These are phyloP conservation scores for Davidsoniella neocaledoniae DNA, from an alignment of 2,329 filamentous ascomycete species.

Conservation along the genomic window DNA sequence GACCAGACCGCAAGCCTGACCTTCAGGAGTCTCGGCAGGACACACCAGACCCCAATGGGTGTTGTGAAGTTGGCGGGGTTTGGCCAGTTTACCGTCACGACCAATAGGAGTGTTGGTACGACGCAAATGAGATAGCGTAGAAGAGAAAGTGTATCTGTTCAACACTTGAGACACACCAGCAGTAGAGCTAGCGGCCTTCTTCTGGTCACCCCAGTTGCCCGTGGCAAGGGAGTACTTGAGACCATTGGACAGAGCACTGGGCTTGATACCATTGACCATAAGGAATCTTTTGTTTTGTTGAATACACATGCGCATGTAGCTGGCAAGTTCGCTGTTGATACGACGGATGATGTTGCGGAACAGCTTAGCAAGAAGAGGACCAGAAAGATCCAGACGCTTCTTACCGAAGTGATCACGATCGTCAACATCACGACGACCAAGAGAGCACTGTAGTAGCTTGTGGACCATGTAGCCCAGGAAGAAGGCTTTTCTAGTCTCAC, in stretches of 20 bases:
- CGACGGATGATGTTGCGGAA: constrained; percentile 86
- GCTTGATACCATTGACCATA: constrained; percentile 77
- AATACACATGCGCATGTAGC: constrained; percentile 82
- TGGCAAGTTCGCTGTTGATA: constrained; percentile 78
- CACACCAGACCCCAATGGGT: constrained; percentile 98
- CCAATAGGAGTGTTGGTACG: constrained; percentile 96
- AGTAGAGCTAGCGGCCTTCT: constrained; percentile 88
- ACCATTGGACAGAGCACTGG: constrained; percentile 78
- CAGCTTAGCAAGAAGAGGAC: constrained; percentile 84
- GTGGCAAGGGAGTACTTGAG: constrained; percentile 94
- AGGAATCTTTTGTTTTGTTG: constrained; percentile 83
- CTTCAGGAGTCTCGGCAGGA: constrained; percentile 93
- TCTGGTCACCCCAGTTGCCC: constrained; percentile 98
- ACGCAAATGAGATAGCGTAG: constrained; percentile 88
- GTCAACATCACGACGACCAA: constrained; percentile 85
- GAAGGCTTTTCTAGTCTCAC: constrained; percentile 90
- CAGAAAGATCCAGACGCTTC: constrained; percentile 90
- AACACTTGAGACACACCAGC: constrained; percentile 96
- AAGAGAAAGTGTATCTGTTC: constrained; percentile 94
- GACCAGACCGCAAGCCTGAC: constrained; percentile 92
- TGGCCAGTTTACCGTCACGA: constrained; percentile 93
- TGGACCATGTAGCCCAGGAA: constrained; percentile 99
- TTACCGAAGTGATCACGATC: constrained; percentile 98
- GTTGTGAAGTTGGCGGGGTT: constrained; percentile 93
- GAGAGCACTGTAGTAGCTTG: constrained; percentile 77